Evolutionary conservation across 257 asterid genomes (phyloP), one percentile per base, ranked within the genome.

Genomic region (Solanum lycopersicoides): DNA sequence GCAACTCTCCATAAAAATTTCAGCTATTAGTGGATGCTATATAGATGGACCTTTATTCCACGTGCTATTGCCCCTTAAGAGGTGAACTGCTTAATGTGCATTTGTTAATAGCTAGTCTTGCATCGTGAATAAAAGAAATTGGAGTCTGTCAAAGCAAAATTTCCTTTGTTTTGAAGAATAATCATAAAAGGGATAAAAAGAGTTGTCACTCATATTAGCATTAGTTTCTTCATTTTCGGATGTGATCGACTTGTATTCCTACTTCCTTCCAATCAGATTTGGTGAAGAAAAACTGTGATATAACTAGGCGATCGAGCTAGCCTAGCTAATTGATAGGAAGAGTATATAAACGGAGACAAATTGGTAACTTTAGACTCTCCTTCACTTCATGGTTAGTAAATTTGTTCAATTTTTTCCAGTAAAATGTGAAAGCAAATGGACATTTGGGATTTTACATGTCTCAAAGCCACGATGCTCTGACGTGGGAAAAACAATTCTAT

Each of bases 391-490:
- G 34, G 37, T n/a, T 0, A n/a, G 32, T 63, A 2, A n/a, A n/a
- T 63, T n/a, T 12, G 15, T 63, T 34, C 11, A 77, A 13, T 3
- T 4, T n/a, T n/a, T 76, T 21, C 9, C 5, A n/a, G 37, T n/a
- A 42, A 25, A 72, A 42, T 76, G 28, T 42, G 63, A 42, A 42
- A 77, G 37, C 83, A 42, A n/a, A 42, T n/a, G 82, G 16, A 74
- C 32, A 35, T 10, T 41, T 23, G 25, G 20, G 79, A 86, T 35
- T 53, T 53, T 65, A 45, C 73, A 35, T 72, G 77, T 69, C 83
- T 30, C 71, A 34, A 35, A 68, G 44, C 88, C 89, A 75, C 69
- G 28, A 85, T 83, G 76, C n/a, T 30, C 82, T 86, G 88, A 90
- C 59, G 90, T 75, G 74, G 75, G 79, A 53, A 88, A 74, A 65